phyloP scores from a whole-genome alignment of 192 early-diverging fungal genomes.

The Coemansia pectinata region DNA sequence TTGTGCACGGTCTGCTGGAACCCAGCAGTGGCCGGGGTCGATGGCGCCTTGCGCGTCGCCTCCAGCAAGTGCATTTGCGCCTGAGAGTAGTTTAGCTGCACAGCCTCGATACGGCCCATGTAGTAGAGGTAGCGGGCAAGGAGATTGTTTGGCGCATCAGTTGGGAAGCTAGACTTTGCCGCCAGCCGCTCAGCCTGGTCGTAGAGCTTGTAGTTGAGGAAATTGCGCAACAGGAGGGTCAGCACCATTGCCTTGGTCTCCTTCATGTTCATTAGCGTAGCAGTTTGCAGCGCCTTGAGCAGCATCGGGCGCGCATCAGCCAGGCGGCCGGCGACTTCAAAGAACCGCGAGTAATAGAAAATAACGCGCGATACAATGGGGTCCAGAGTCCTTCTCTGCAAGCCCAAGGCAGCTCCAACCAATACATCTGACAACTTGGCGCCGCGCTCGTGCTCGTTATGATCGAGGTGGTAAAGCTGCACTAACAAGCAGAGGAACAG shows the following conservation, averaged over 20 bases:
- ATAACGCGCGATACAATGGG: slow-evolving; percentile 85
- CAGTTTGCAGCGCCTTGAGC: slow-evolving; percentile 84
- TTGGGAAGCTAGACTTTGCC: slow-evolving; percentile 88
- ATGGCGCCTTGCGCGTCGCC: slow-evolving; percentile 95
- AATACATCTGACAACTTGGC: slow-evolving; percentile 65
- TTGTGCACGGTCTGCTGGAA: slow-evolving; percentile 97
- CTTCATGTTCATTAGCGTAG: slow-evolving; percentile 86
- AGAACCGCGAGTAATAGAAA: slow-evolving; percentile 93
- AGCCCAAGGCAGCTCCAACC: slow-evolving; percentile 60
- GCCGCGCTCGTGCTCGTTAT: slow-evolving; percentile 69
- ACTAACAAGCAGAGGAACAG: slow-evolving; percentile 82
- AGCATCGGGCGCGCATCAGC: slow-evolving; percentile 77
- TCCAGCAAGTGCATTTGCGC: slow-evolving; percentile 87
- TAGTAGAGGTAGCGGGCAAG: slow-evolving; percentile 96
- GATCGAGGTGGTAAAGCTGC: slow-evolving; percentile 82
- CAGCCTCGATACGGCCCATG: slow-evolving; percentile 94
- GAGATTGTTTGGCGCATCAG: slow-evolving; percentile 89
- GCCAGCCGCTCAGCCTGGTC: slow-evolving; percentile 98
- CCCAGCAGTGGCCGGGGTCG: slow-evolving; percentile 81
- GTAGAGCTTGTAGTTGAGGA: slow-evolving; percentile 92
- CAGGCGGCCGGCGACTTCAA: slow-evolving; percentile 71
- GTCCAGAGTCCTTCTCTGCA: slow-evolving; percentile 91
- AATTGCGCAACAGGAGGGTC: slow-evolving; percentile 90
- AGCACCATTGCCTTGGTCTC: slow-evolving; percentile 85
- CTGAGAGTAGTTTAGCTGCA: slow-evolving; percentile 95